Base-by-base conservation (phyloP, 2,329 filamentous ascomycete species). In the Alternaria sp. region DNA sequence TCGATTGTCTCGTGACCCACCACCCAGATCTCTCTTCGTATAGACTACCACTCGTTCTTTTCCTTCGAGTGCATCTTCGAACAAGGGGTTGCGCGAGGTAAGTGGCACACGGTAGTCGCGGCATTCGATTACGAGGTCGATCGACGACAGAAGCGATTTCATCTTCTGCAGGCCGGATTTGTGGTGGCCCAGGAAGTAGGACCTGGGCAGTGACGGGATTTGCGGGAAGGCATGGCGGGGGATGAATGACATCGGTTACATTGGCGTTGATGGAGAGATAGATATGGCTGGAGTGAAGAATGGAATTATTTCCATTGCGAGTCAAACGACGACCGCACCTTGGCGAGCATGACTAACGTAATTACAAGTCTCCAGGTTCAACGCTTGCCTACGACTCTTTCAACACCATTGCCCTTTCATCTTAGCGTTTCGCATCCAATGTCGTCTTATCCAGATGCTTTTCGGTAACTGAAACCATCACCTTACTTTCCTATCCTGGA, bases 121-220 rank as follows among this genome's bases (percentile, higher is more conserved):
- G 78, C 94, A 97, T 82, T 99, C 95, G 74, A 99, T 87, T 54
- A 99, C 88, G 43, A 98, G 88, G 73, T 94, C 91, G 71, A 97
- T 91, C 64, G 88, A 89, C 28, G 89, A 88, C 49, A 99, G 86
- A 75, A 91, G 85, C 39, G 87, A 87, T 76, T 92, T 91, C 90
- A 98, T 97, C 76, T 91, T 90, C 48, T 86, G 83, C 32, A 97
- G 84, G 16, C 92, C 95, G 9, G 91, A 86, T 62, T 88, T 87
- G 83, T 99, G 95, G 81, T 99, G 95, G 63, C 95, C 95, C 47
- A 98, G 86, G 81, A 92, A 99, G 81, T 98, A 99, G 60, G 94
- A 95, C 66, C 92, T 89, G 39, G 91, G 90, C 62, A 98, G 89
- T 53, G 89, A 91, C 55, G 84, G 82, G 71, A 94, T 90, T 43